These are phyloP conservation scores for Myxozyma vanderwaltii DNA, from an alignment of 805 yeast genomes.

Conservation along the genomic window DNA sequence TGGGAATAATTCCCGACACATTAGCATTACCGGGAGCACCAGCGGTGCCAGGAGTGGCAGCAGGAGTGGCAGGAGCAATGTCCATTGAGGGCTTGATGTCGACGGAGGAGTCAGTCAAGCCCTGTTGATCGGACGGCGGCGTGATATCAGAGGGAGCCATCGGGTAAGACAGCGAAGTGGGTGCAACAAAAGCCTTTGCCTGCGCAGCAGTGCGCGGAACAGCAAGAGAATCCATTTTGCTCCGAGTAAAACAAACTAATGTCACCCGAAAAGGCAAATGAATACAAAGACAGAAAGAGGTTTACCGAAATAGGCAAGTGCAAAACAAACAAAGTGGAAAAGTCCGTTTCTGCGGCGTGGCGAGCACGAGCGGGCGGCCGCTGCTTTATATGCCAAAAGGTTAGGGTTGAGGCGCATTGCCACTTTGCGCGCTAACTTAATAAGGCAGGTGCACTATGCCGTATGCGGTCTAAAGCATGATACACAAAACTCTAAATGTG, in stretches of 20 bases:
- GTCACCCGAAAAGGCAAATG: conserved; percentile 33
- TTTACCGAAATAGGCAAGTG: conserved; percentile 5
- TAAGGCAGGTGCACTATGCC: neutral
- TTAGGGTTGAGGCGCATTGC: conserved; percentile 15
- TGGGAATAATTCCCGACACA: conserved; percentile 94
- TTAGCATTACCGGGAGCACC: conserved; percentile 54
- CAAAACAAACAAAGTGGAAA: neutral
- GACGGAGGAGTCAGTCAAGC: conserved; percentile 22
- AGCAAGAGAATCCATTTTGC: conserved; percentile 68
- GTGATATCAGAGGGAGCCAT: conserved; percentile 49
- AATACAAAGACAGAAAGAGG: neutral
- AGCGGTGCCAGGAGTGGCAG: conserved; percentile 27
- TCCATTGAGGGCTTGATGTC: conserved; percentile 33
- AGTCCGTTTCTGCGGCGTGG: neutral
- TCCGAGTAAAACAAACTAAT: conserved; percentile 39
- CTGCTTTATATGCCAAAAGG: conserved; percentile 11
- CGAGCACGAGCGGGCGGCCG: conserved; percentile 14
- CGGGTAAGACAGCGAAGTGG: conserved; percentile 65
- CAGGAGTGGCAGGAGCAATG: conserved; percentile 26
- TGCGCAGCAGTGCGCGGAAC: conserved; percentile 77
- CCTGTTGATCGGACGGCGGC: conserved; percentile 20
- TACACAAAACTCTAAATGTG: neutral
- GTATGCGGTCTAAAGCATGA: neutral
- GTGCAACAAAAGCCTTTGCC: conserved; percentile 71
- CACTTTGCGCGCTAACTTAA: neutral